phyloP scores from a whole-genome alignment of 2,329 filamentous ascomycete species.

The Emericellopsis atlantica region DNA sequence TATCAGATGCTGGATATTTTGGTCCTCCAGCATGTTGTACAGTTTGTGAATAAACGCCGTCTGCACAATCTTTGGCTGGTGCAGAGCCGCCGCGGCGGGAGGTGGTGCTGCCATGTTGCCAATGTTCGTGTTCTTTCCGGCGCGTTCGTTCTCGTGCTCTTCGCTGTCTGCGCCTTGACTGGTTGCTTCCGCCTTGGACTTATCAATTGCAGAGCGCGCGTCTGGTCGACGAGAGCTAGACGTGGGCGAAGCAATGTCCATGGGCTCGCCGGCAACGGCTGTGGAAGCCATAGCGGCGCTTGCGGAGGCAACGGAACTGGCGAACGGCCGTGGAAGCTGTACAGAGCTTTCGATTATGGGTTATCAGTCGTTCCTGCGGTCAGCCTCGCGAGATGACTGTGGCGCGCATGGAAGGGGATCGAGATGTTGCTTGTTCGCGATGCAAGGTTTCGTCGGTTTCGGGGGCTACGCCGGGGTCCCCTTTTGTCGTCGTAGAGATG shows the following conservation, averaged over 20 bases:
- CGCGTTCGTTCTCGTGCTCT: constrained; percentile 26
- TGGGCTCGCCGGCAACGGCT: constrained; percentile 12
- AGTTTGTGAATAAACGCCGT: constrained; percentile 98
- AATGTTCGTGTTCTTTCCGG: constrained; percentile 15
- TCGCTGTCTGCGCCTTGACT: constrained; percentile 29
- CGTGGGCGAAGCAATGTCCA: constrained; percentile 45
- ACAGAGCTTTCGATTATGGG: background rate
- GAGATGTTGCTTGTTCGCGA: no score
- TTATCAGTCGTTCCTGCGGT: background rate
- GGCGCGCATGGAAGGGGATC: no score
- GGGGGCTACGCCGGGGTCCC: background rate
- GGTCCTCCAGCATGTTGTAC: constrained; percentile 98
- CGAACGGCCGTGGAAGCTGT: background rate
- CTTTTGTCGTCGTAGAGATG: background rate
- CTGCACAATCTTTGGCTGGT: constrained; percentile 95
- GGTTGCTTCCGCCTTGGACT: constrained; percentile 46
- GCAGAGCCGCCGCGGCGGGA: constrained; percentile 56
- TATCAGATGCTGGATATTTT: constrained; percentile 84
- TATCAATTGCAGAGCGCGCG: constrained; percentile 29
- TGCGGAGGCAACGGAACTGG: background rate
- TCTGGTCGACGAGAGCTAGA: background rate
- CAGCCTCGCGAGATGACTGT: background rate
- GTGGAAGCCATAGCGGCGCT: background rate
- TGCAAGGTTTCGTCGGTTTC: background rate
- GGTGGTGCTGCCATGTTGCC: constrained; percentile 37